Conservation (phyloP, 2,329 filamentous ascomycete genomes). For the Torrubiella hemipterigena region DNA sequence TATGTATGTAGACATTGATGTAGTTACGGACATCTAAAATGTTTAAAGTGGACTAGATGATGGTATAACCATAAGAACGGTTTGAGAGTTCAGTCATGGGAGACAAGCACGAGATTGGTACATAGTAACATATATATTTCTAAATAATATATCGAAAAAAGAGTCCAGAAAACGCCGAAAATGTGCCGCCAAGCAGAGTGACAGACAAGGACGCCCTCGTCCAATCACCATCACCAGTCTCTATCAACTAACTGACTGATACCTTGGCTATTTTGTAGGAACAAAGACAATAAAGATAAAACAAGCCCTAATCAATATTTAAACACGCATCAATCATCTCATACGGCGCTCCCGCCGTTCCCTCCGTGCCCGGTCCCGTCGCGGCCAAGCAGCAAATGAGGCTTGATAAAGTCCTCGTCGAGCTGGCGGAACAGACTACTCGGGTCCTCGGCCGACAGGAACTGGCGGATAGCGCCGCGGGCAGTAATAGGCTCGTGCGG, state of each 20-base stretch:
- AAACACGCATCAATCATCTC: too few relatives aligned
- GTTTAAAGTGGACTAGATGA: too few relatives aligned
- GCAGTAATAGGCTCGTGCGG: slow-evolving; percentile 46
- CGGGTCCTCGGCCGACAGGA: slow-evolving; percentile 79
- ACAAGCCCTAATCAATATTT: slow-evolving; percentile 1
- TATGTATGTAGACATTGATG: too few relatives aligned
- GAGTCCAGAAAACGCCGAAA: neutral
- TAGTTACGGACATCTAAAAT: too few relatives aligned
- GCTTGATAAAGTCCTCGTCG: slow-evolving; percentile 95
- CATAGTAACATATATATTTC: neutral
- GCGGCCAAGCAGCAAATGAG: slow-evolving; percentile 64
- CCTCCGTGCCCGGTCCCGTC: slow-evolving; percentile 9
- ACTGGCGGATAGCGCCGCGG: slow-evolving; percentile 63
- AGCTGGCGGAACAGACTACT: slow-evolving; percentile 82
- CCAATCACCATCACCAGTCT: too few relatives aligned
- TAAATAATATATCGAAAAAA: neutral
- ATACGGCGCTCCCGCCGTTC: slow-evolving; percentile 15
- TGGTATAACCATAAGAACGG: too few relatives aligned
- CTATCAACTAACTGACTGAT: too few relatives aligned
- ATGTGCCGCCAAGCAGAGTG: neutral
- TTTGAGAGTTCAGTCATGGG: too few relatives aligned
- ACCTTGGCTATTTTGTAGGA: neutral
- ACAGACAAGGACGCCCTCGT: too few relatives aligned
- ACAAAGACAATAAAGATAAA: slow-evolving; percentile 1
- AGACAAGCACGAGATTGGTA: too few relatives aligned